Evolutionary conservation across 345 rosid genomes (phyloP), one percentile per base, ranked within the genome.

Genomic region (Raphanus sativus): DNA sequence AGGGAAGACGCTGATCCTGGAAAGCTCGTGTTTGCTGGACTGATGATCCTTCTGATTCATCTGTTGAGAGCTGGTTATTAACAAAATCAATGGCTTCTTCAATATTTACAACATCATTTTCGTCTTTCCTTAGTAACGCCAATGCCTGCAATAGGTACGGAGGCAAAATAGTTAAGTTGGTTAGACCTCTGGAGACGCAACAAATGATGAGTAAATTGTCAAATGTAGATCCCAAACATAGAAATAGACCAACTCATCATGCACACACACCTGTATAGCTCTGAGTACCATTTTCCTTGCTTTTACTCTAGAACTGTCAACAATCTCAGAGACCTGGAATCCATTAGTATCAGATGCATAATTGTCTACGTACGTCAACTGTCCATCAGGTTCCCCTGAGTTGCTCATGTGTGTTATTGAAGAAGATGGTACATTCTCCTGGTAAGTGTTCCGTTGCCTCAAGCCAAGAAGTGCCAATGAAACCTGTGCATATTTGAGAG

Each of bases 391-490:
- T 58, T 88, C 90, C 60, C 82, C 85, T 56, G 81, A 69, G 67
- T 67, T 62, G 58, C 71, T 48, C 71, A 71, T 30, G 70, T 73
- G 72, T 68, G 74, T 85, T 69, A 62, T 48, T 82, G 82, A 66
- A 68, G 67, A 42, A 50, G 67, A 67, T 21, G 81, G 74, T 29
- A 52, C 69, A 81, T 72, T 81, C 79, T 85, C 91, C 73, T 87
- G 90, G 78, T 91, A 91, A 11, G 97, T 89, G 80, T 91, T 91
- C 6, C 94, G 89, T 64, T 87, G 89, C 82, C 97, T 87, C 85
- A 89, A 86, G 78, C 84, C 80, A 77, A 80, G 83, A 56, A 89
- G 86, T 66, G 97, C 92, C 81, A 85, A 79, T 62, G 94, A 85
- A 86, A 91, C 94, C 97, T 91, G 76, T 32, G 73, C 55, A 88